These are phyloP conservation scores for Yamadazyma diddensiae DNA, from an alignment of 1,139 yeast genomes.

Conservation along the genomic window DNA sequence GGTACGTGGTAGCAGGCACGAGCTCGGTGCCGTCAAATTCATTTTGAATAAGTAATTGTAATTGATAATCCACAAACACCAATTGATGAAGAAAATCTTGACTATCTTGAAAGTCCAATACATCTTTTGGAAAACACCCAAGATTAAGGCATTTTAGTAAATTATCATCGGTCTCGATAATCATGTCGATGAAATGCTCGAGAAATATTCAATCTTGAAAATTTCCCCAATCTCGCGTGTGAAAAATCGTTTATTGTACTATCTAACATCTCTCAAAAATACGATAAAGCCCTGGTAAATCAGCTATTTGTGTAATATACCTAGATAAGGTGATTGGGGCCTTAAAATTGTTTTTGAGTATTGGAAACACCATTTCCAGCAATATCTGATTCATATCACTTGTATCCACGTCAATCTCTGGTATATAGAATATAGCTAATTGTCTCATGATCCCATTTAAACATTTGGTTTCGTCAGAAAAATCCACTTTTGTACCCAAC, in stretches of 20 bases:
- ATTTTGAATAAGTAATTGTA: slow-evolving; percentile 32
- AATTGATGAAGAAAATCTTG: slow-evolving; percentile 36
- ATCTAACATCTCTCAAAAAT: slow-evolving; percentile 88
- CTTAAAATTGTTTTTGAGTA: slow-evolving; percentile 57
- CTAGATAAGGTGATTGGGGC: slow-evolving; percentile 55
- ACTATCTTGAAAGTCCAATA: slow-evolving; percentile 33
- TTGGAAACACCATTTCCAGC: slow-evolving; percentile 66
- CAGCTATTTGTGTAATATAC: slow-evolving; percentile 81
- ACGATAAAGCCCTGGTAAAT: slow-evolving; percentile 82
- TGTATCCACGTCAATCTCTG: slow-evolving; percentile 40
- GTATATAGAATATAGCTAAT: slow-evolving; percentile 71
- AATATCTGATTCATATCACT: slow-evolving; percentile 31
- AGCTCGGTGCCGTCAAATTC: slow-evolving; percentile 31
- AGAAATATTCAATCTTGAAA: too few species aligned
- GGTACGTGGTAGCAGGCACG: slow-evolving; percentile 19
- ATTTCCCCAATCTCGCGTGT: slow-evolving; percentile 1
- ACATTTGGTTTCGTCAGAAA: slow-evolving; percentile 67
- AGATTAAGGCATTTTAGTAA: slow-evolving; percentile 25
- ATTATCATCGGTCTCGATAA: slow-evolving; percentile 12
- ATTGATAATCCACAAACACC: slow-evolving; percentile 39
- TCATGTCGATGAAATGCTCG: too few species aligned
- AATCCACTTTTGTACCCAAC: slow-evolving; percentile 57
- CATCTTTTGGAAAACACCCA: slow-evolving; percentile 40
- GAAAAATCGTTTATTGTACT: slow-evolving; percentile 1
- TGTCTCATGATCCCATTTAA: slow-evolving; percentile 62